Base-by-base conservation (phyloP, 2,329 filamentous ascomycete genomes). In the Hypoxylon sp. region DNA sequence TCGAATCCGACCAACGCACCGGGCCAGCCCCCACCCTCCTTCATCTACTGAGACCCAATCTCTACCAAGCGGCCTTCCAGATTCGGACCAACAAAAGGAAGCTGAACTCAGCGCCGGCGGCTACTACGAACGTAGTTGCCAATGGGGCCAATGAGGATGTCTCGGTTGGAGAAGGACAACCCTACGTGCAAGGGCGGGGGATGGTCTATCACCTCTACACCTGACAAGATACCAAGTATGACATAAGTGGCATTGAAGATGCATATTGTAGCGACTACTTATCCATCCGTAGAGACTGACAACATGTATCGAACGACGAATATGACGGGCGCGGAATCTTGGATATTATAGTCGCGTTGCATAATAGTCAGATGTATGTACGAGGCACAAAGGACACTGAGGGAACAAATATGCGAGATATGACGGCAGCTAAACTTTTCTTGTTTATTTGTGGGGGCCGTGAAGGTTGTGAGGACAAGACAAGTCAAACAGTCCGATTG, bases 101-200 rank as follows among this genome's bases (percentile, higher is more conserved):
- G 63, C 59, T 65, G 69, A 71, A 71, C 50, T 48, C 57, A 66
- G 63, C 57, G 46, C 57, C 47, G 58, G 66, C 69, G 69, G 63
- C 60, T 67, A 69, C 62, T 9, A 69, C 17, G 10, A 22, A 5
- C 14, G 19, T 22, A 51, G 24, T 53, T 26, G 35, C 59, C 62
- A 66, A 69, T 65, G n/a, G 39, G 37, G 42, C 59, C 62, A 66
- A 69, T 67, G 35, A 31, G 22, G 24, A 52, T 22, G 42, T 19
- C 33, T 62, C 31, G 57, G 53, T 61, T 63, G 37, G 17, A 42
- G 5, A 39, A 58, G 31, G 31, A 39, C 42, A 54, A 57, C 42
- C 39, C 46, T 50, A 59, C 51, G 39, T 54, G 62, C 51, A 50
- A 35, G 47, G 39, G 37, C 35, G 26, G 53, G 29, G 11, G 44